Conservation (phyloP, 306 rosid species). For the Malus sieversii region DNA sequence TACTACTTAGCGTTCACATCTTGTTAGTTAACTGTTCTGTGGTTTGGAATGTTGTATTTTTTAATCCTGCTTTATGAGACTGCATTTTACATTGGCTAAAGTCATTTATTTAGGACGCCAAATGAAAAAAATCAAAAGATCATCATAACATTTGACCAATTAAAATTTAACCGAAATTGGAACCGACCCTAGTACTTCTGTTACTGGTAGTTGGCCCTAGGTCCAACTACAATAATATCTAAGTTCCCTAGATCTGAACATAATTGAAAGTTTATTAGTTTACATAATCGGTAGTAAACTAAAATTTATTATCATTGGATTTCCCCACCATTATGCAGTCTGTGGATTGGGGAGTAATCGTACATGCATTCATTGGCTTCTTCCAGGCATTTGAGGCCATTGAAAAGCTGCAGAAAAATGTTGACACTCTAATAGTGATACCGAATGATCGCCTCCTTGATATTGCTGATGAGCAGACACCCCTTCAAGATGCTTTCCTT, state of each 20-base stretch:
- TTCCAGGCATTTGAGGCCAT: constrained; percentile 92
- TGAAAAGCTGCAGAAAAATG: constrained; percentile 89
- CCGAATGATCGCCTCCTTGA: constrained; percentile 97
- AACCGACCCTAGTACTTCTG: not conserved
- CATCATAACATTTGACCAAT: not conserved
- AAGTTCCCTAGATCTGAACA: not conserved
- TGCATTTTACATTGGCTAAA: not conserved
- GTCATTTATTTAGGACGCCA: not conserved
- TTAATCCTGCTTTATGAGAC: not conserved
- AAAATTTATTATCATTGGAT: not conserved
- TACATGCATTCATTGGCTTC: not conserved
- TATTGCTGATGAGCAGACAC: constrained; percentile 87
- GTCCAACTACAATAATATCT: not conserved
- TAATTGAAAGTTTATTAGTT: not conserved
- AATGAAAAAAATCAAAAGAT: not conserved
- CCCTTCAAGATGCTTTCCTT: constrained; percentile 87
- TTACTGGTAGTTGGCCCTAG: not conserved
- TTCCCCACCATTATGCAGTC: not conserved
- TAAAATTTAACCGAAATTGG: not conserved
- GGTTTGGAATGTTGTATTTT: not conserved
- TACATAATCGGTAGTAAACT: not conserved
- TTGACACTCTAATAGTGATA: constrained; percentile 89
- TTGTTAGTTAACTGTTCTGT: not conserved
- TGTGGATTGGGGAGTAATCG: not conserved
- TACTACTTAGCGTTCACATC: not conserved